These are phyloP conservation scores for Przewalskia tangutica DNA, from an alignment of 257 asterid genomes.

Conservation along the genomic window DNA sequence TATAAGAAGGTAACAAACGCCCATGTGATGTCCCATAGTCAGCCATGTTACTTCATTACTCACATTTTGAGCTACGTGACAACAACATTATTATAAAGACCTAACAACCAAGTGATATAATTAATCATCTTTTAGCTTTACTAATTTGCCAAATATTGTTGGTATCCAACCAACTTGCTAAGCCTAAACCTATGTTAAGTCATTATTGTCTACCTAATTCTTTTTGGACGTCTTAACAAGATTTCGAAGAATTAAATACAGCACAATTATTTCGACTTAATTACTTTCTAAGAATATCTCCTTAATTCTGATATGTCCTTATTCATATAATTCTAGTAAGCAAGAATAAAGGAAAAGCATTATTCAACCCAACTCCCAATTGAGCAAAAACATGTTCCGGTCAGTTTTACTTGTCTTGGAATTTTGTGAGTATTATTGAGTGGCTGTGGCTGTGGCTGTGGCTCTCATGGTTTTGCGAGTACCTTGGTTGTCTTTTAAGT, in stretches of 20 bases:
- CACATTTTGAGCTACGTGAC: constrained; percentile 7
- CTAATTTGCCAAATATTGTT: constrained; percentile 20
- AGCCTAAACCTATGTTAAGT: background rate
- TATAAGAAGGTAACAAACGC: constrained; percentile 25
- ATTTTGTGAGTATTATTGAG: background rate
- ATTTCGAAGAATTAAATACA: background rate
- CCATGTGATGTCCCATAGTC: constrained; percentile 43
- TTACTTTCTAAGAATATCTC: background rate
- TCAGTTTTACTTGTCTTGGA: background rate
- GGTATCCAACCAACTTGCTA: background rate
- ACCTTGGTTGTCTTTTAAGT: background rate
- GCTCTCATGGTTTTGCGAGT: background rate
- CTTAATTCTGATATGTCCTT: background rate
- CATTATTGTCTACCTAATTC: constrained; percentile 17
- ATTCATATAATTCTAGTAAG: background rate
- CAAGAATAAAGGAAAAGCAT: background rate
- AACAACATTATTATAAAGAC: constrained; percentile 4
- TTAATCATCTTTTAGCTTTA: constrained; percentile 13
- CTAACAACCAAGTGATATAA: constrained; percentile 15
- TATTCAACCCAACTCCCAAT: background rate
- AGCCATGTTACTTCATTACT: constrained; percentile 41
- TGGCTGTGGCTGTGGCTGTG: too few relatives aligned
- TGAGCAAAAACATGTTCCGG: background rate
- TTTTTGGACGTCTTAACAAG: background rate
- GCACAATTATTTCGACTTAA: background rate